These are phyloP conservation scores for Saccharomycopsis crataegensis DNA, from an alignment of 1,139 yeast species.

Conservation along the genomic window DNA sequence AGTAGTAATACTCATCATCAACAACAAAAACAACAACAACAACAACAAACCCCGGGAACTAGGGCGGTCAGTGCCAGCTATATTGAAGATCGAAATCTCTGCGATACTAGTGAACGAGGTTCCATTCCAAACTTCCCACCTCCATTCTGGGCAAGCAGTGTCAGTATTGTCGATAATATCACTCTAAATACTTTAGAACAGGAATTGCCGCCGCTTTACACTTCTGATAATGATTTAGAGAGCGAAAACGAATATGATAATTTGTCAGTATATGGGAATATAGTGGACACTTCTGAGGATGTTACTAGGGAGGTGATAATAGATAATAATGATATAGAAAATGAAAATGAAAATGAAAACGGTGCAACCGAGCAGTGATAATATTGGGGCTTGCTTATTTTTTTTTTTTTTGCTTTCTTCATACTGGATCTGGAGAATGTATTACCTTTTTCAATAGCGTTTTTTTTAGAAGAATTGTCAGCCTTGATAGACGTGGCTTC, in stretches of 20 bases:
- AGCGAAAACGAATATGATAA: not conserved
- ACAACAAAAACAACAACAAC: not conserved
- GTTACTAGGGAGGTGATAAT: not conserved
- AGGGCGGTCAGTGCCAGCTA: not conserved
- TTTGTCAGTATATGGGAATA: not conserved
- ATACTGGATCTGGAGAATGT: too few relatives aligned
- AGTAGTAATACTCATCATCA: not conserved
- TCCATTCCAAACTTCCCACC: conserved; percentile 19
- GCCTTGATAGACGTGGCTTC: too few relatives aligned
- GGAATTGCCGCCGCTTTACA: conserved; percentile 16
- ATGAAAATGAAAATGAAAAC: not conserved
- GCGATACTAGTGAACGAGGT: not conserved
- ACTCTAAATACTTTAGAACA: conserved; percentile 17
- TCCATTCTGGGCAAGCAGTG: conserved; percentile 19
- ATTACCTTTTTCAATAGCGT: too few relatives aligned
- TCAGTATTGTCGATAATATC: conserved; percentile 15
- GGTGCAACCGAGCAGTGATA: not conserved
- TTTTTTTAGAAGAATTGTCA: too few relatives aligned
- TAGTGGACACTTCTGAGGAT: not conserved
- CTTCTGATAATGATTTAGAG: conserved; percentile 3
- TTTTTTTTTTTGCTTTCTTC: too few relatives aligned
- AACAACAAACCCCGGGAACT: not conserved
- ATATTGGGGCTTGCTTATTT: too few relatives aligned
- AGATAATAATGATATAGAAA: not conserved
- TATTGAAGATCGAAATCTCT: not conserved